Percentiles rank a stretch among this genome's conserved stretches.
Evolutionary conservation across 2,329 filamentous ascomycete species (phyloP).

Genomic region (Sclerotiophoma versabilis): DNA sequence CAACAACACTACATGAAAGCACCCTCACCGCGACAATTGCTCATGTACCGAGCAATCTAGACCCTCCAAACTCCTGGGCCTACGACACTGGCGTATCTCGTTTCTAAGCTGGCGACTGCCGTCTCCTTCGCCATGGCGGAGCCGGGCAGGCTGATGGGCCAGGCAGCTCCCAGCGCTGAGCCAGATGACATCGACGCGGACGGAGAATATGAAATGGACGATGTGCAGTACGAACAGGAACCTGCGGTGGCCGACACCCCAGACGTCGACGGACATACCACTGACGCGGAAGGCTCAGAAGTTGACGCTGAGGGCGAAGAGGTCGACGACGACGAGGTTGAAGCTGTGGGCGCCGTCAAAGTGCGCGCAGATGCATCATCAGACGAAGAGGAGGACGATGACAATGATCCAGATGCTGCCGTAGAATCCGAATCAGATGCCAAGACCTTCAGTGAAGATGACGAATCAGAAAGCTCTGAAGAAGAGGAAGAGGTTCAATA

Average conservation of each 20-base stretch:
- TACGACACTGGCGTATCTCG: constrained; percentile 47
- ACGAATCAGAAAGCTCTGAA: constrained; percentile 52
- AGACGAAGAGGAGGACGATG: constrained; percentile 52
- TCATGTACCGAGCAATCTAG: constrained; percentile 37
- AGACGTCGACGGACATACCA: constrained; percentile 42
- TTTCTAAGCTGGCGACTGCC: constrained; percentile 49
- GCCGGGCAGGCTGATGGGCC: constrained; percentile 49
- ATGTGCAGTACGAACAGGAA: constrained; percentile 41
- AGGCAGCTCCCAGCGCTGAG: constrained; percentile 40
- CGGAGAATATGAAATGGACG: constrained; percentile 50
- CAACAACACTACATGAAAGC: constrained; percentile 36
- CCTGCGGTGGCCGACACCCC: constrained; percentile 25
- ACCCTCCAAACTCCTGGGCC: constrained; percentile 17
- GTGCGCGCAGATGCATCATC: constrained; percentile 40
- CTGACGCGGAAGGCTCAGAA: constrained; percentile 53
- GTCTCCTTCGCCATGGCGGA: constrained; percentile 53
- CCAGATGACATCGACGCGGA: constrained; percentile 48
- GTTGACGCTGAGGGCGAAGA: constrained; percentile 54
- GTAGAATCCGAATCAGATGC: constrained; percentile 47
- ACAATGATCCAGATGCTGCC: constrained; percentile 50
- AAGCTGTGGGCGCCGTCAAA: constrained; percentile 53
- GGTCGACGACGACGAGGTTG: constrained; percentile 61
- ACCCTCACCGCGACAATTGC: constrained; percentile 28
- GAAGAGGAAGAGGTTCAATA: constrained; percentile 66
- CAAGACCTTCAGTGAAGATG: constrained; percentile 49